phyloP scores from a whole-genome alignment of 805 yeast genomes.

The Saccharomycopsis sp. region DNA sequence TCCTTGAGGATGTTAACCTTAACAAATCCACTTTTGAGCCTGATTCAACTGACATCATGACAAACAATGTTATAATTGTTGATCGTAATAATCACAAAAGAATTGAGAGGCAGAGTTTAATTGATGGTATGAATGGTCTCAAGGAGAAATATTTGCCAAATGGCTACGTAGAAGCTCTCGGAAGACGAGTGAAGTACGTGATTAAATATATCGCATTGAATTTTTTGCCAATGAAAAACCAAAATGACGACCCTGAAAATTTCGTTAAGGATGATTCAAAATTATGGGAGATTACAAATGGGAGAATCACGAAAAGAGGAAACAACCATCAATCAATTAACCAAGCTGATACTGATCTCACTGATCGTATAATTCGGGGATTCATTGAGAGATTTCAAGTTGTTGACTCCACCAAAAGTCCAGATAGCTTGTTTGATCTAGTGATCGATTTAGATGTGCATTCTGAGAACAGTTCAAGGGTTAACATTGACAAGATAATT shows the following conservation, averaged over 20 bases:
- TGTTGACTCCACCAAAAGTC: constrained; percentile 37
- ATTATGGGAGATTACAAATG: constrained; percentile 46
- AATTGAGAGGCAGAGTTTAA: constrained; percentile 62
- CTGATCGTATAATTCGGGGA: constrained; percentile 63
- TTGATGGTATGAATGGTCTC: constrained; percentile 41
- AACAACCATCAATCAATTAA: constrained; percentile 80
- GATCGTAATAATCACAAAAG: constrained; percentile 80
- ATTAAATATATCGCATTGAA: constrained; percentile 62
- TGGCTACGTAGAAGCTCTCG: constrained; percentile 25
- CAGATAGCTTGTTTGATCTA: constrained; percentile 63
- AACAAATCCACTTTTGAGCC: not conserved
- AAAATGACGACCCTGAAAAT: constrained; percentile 21
- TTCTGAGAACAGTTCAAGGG: constrained; percentile 37
- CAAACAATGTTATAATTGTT: constrained; percentile 49
- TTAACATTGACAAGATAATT: constrained; percentile 42
- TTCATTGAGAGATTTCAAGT: constrained; percentile 67
- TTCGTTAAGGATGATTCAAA: constrained; percentile 29
- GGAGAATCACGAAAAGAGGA: constrained; percentile 63
- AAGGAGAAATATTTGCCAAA: constrained; percentile 38
- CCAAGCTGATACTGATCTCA: constrained; percentile 36
- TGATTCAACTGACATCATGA: not conserved
- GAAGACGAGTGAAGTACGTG: constrained; percentile 1
- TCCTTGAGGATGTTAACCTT: not conserved
- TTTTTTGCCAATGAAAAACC: constrained; percentile 37
- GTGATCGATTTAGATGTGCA: constrained; percentile 50